phyloP scores from a whole-genome alignment of 495 filamentous ascomycete genomes.

The Hypoxylon fragiforme region DNA sequence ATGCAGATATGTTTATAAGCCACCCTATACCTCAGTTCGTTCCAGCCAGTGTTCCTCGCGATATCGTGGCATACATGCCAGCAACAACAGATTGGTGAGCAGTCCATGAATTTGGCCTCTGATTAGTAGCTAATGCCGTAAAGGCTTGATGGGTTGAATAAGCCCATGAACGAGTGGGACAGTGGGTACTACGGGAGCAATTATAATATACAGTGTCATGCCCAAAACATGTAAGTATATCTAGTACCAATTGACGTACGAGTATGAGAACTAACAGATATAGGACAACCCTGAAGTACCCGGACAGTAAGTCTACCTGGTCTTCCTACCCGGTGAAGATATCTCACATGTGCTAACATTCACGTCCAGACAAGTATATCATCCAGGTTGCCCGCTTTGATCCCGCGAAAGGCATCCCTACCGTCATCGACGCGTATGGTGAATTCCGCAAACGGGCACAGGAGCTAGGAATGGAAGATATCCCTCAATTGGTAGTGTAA shows the following conservation, averaged over 20 bases:
- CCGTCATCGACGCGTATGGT: constrained; percentile 76
- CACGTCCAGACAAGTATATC: constrained; percentile 67
- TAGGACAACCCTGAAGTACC: constrained; percentile 68
- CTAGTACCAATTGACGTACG: background rate
- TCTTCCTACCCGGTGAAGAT: background rate
- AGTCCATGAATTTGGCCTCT: background rate
- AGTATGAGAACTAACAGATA: background rate
- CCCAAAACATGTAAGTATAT: constrained; percentile 56
- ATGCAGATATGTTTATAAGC: constrained; percentile 79
- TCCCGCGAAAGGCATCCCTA: constrained; percentile 81
- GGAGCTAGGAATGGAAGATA: constrained; percentile 45
- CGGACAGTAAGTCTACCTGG: constrained; percentile 53
- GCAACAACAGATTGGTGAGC: constrained; percentile 80
- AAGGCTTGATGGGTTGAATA: constrained; percentile 86
- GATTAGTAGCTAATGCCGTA: background rate
- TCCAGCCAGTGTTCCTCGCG: constrained; percentile 64
- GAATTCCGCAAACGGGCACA: constrained; percentile 67
- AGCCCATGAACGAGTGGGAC: constrained; percentile 74
- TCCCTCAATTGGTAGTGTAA: constrained; percentile 74
- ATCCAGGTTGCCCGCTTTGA: constrained; percentile 86
- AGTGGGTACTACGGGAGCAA: constrained; percentile 72
- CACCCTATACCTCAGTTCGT: constrained; percentile 82
- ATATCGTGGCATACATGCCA: constrained; percentile 77
- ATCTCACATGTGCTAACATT: background rate
- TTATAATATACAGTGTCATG: constrained; percentile 68